Conservation (phyloP, 1,284 basidiomycete genomes). For the Phylloporus sp. region DNA sequence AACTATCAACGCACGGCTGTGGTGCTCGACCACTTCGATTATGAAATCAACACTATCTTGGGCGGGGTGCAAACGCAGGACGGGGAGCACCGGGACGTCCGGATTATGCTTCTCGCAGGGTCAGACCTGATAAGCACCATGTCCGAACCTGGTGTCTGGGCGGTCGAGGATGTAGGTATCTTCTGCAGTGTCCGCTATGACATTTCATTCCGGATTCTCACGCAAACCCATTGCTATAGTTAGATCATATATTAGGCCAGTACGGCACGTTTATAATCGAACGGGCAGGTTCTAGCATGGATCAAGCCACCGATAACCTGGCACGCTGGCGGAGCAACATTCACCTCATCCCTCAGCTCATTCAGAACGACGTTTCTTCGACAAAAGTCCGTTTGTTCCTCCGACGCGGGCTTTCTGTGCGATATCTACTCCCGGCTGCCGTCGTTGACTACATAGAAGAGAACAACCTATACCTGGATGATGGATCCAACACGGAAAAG, state of each 20-base stretch:
- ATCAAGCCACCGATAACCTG: conserved; percentile 76
- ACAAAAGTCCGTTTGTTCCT: conserved; percentile 95
- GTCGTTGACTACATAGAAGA: conserved; percentile 96
- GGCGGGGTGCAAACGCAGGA: conserved; percentile 72
- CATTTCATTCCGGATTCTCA: conserved; percentile 20
- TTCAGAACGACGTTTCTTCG: conserved; percentile 98
- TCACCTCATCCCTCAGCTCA: conserved; percentile 92
- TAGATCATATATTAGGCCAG: conserved; percentile 94
- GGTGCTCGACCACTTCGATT: conserved; percentile 95
- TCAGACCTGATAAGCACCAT: conserved; percentile 98
- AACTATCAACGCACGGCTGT: conserved; percentile 94
- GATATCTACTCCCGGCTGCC: conserved; percentile 88
- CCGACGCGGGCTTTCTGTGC: conserved; percentile 90
- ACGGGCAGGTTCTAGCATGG: conserved; percentile 92
- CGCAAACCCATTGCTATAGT: conserved; percentile 46
- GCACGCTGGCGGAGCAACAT: conserved; percentile 89
- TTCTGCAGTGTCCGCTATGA: conserved; percentile 7
- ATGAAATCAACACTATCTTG: conserved; percentile 85
- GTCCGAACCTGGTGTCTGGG: conserved; percentile 99
- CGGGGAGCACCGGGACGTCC: conserved; percentile 66
- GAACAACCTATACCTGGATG: conserved; percentile 74
- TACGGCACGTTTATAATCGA: conserved; percentile 97
- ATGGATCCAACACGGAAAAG: conserved; percentile 45
- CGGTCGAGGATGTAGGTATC: conserved; percentile 81
- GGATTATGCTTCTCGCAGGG: conserved; percentile 94